These are phyloP conservation scores for Talaromyces sp. DNA, from an alignment of 2,329 filamentous ascomycete genomes.

Conservation along the genomic window DNA sequence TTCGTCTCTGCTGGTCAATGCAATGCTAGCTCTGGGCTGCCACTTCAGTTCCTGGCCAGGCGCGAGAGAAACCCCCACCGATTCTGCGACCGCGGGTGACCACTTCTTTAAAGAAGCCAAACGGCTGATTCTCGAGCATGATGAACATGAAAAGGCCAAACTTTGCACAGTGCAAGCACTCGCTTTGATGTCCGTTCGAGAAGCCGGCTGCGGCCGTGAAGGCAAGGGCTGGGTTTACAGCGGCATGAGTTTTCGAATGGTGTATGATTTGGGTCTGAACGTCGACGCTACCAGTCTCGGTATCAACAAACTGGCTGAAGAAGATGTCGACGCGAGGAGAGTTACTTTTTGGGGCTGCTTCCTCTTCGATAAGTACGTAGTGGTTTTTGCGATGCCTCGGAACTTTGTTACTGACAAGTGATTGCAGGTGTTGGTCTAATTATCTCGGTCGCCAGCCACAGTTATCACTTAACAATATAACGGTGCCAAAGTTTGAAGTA, in stretches of 20 bases:
- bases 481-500: conserved; percentile 82
- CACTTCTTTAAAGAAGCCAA: conserved; percentile 96
- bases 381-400: not conserved
- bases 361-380: conserved; percentile 76
- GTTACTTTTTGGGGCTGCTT: conserved; percentile 98
- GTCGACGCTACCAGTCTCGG: conserved; percentile 67
- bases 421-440: conserved; percentile 77
- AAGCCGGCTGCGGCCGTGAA: conserved; percentile 89
- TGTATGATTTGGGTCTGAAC: conserved; percentile 86
- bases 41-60: conserved; percentile 78
- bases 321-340: conserved; percentile 80
- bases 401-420: conserved; percentile 5
- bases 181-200: conserved; percentile 90
- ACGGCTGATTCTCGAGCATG: conserved; percentile 78
- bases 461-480: conserved; percentile 71
- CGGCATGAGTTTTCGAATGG: conserved; percentile 98
- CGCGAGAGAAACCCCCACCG: conserved; percentile 64
- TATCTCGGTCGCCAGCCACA: conserved; percentile 90
- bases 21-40: conserved; percentile 86
- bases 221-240: conserved; percentile 98
- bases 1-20: conserved; percentile 83
- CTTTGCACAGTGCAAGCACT: conserved; percentile 89
- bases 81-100: conserved; percentile 82
- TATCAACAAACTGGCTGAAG: conserved; percentile 61
- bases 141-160: conserved; percentile 84